Conservation (phyloP, 352 stramenopile genomes). For the Phytophthora multivora region DNA sequence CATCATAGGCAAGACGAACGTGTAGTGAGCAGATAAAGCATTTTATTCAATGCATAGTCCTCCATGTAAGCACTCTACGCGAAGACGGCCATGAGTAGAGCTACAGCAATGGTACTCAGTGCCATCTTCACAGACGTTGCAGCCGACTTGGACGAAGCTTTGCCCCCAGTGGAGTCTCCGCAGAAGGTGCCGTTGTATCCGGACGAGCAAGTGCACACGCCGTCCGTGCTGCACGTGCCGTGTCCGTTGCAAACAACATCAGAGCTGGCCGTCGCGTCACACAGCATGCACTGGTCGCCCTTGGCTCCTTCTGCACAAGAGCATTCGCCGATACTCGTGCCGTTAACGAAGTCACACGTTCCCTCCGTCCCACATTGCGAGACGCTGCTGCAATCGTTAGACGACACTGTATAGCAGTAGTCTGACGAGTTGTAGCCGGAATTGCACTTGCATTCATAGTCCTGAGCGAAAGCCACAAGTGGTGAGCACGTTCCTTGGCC, state of each 20-base stretch:
- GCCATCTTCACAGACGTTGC: slow-evolving; percentile 16
- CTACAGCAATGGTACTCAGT: slow-evolving; percentile 15
- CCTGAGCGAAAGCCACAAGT: slow-evolving; percentile 51
- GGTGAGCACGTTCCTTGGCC: slow-evolving; percentile 75
- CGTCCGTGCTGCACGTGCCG: slow-evolving; percentile 49
- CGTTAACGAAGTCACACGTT: slow-evolving; percentile 44
- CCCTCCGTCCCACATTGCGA: slow-evolving; percentile 66
- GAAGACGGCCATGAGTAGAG: slow-evolving; percentile 33
- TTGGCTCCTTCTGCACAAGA: slow-evolving; percentile 52
- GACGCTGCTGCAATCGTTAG: slow-evolving; percentile 78
- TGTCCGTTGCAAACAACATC: slow-evolving; percentile 51
- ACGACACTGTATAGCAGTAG: slow-evolving; percentile 54
- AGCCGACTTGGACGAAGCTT: slow-evolving; percentile 13
- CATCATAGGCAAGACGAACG: slow-evolving; percentile 2
- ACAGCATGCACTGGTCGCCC: slow-evolving; percentile 71
- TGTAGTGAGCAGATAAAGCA: slow-evolving; percentile 24
- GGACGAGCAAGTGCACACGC: slow-evolving; percentile 55
- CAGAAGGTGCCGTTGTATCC: slow-evolving; percentile 78
- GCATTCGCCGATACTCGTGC: slow-evolving; percentile 45
- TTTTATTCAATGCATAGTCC: slow-evolving; percentile 12
- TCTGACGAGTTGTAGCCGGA: slow-evolving; percentile 62
- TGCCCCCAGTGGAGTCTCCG: slow-evolving; percentile 24
- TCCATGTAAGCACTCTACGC: slow-evolving; percentile 21
- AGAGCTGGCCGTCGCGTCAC: slow-evolving; percentile 40
- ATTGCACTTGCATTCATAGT: slow-evolving; percentile 84